phyloP scores from a whole-genome alignment of 2,329 filamentous ascomycete species.

The Trichoderma asperellum region DNA sequence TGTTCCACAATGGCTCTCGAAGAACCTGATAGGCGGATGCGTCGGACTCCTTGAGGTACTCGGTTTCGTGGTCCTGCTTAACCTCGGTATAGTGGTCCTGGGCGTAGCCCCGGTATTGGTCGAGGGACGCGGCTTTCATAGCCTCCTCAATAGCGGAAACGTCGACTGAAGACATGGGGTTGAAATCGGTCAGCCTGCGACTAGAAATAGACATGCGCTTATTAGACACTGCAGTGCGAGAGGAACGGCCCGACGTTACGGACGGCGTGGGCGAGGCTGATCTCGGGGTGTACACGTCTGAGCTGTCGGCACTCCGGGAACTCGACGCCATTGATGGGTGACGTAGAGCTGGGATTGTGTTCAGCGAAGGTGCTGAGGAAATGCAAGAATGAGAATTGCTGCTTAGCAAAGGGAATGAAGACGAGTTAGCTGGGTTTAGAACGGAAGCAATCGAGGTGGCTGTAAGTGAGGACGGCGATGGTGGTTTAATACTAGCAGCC shows the following conservation, averaged over 20 bases:
- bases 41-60: conserved; percentile 56
- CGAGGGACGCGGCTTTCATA: conserved; percentile 64
- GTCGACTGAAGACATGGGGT: conserved; percentile 62
- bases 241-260: conserved; percentile 52
- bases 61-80: conserved; percentile 56
- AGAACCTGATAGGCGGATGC: conserved; percentile 66
- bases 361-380: conserved; percentile 27
- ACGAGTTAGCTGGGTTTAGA: neutral
- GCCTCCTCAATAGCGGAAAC: conserved; percentile 60
- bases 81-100: conserved; percentile 61
- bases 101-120: conserved; percentile 63
- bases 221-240: conserved; percentile 56
- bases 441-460: conserved; percentile 21
- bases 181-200: conserved; percentile 56
- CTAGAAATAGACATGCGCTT: conserved; percentile 56
- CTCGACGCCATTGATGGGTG: conserved; percentile 29
- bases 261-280: conserved; percentile 57
- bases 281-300: conserved; percentile 59
- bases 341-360: conserved; percentile 36
- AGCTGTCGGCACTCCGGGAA: conserved; percentile 47
- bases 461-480: conserved; percentile 16
- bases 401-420: neutral
- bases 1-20: conserved; percentile 66
- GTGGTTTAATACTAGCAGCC: conserved; percentile 16
- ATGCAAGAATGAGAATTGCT: conserved; percentile 33